Conservation (phyloP, 2,329 filamentous ascomycete genomes). For the Coleophoma eucalyptorum region DNA sequence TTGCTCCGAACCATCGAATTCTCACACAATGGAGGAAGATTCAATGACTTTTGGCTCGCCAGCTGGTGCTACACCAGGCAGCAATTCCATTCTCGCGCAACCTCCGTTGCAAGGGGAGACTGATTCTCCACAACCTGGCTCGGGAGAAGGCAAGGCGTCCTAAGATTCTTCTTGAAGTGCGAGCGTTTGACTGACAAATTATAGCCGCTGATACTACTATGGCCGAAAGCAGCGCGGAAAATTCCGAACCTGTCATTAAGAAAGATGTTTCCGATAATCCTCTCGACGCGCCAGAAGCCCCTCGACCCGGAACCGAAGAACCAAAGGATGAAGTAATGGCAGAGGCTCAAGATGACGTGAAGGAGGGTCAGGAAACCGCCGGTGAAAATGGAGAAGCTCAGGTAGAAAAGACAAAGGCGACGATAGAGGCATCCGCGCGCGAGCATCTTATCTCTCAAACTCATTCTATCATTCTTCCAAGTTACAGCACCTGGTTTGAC, state of each 20-base stretch:
- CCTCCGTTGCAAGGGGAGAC: slow-evolving; percentile 45
- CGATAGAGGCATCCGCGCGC: slow-evolving; percentile 79
- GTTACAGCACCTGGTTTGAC: slow-evolving; percentile 98
- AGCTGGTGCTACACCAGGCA: slow-evolving; percentile 50
- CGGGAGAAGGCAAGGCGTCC: slow-evolving; percentile 39
- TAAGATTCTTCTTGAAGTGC: background rate
- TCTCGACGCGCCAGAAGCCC: slow-evolving; percentile 65
- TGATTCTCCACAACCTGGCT: slow-evolving; percentile 13
- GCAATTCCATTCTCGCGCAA: slow-evolving; percentile 53
- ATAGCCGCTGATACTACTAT: slow-evolving; percentile 55
- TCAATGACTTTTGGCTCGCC: slow-evolving; percentile 54
- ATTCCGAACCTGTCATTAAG: slow-evolving; percentile 48
- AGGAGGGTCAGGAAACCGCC: slow-evolving; percentile 39
- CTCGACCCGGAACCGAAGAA: slow-evolving; percentile 56
- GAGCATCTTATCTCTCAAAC: slow-evolving; percentile 91
- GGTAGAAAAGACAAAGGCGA: slow-evolving; percentile 70
- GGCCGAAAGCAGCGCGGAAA: slow-evolving; percentile 40
- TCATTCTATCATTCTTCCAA: slow-evolving; percentile 92
- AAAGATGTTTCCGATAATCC: slow-evolving; percentile 62
- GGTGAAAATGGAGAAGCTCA: slow-evolving; percentile 43
- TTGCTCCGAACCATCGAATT: slow-evolving; percentile 6
- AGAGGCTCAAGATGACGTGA: slow-evolving; percentile 52
- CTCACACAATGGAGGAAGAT: slow-evolving; percentile 53
- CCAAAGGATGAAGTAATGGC: slow-evolving; percentile 80
- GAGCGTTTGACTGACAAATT: background rate